Conservation (phyloP, 306 rosid genomes). For the Notholithocarpus densiflorus region DNA sequence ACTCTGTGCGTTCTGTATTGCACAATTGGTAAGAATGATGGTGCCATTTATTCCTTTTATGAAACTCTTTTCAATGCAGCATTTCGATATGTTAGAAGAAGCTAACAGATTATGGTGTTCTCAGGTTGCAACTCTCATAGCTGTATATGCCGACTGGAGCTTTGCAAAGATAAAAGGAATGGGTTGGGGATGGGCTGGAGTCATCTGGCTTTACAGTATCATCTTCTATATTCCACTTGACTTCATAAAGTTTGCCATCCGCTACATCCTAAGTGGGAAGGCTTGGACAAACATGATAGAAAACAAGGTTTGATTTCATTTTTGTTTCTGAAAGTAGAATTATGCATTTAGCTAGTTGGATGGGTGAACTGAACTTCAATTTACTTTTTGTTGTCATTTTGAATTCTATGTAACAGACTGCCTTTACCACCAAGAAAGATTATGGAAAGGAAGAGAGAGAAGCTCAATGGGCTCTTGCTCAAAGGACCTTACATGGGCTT, state of each 20-base stretch:
- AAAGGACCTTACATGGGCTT: constrained; percentile 94
- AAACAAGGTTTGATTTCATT: constrained; percentile 58
- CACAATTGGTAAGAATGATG: constrained; percentile 70
- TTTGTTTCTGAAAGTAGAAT: background rate
- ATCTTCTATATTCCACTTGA: constrained; percentile 88
- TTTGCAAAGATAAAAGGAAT: constrained; percentile 79
- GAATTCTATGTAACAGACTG: constrained; percentile 60
- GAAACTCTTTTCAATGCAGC: background rate
- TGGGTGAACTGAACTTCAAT: constrained; percentile 1
- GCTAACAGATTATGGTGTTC: constrained; percentile 18
- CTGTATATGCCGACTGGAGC: constrained; percentile 92
- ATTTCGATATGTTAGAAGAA: background rate
- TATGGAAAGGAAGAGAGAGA: constrained; percentile 93
- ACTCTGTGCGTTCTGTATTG: constrained; percentile 56
- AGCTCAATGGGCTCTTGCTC: constrained; percentile 99
- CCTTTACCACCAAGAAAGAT: constrained; percentile 99
- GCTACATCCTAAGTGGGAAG: constrained; percentile 92
- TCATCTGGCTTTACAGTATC: constrained; percentile 90
- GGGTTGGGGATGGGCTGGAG: constrained; percentile 99
- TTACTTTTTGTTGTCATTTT: background rate
- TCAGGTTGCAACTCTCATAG: constrained; percentile 86
- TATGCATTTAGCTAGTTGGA: constrained; percentile 9
- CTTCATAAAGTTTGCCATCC: constrained; percentile 67
- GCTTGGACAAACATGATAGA: constrained; percentile 91
- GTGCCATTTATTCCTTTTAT: background rate